Conservation (phyloP, 495 filamentous ascomycete genomes). For the Daldinia decipiens region DNA sequence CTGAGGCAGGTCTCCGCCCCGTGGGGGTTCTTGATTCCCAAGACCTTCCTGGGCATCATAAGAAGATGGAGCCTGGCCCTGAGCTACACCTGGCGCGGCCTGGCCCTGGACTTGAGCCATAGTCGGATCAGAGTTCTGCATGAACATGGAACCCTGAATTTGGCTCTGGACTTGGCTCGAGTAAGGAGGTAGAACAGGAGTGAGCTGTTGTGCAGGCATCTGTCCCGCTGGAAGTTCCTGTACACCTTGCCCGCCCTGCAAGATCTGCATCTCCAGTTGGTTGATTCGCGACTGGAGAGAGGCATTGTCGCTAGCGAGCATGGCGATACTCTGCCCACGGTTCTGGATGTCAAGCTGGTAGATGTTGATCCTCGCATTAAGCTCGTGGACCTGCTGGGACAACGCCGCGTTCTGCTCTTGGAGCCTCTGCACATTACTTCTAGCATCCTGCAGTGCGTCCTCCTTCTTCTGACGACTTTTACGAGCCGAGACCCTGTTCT, state of each 20-base stretch:
- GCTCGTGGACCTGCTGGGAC: neutral
- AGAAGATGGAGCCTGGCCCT: no score
- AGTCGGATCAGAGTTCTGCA: no score
- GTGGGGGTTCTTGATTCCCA: no score
- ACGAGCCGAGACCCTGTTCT: conserved; percentile 4
- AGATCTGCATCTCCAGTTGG: neutral
- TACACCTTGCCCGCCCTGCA: no score
- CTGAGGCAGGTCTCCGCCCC: no score
- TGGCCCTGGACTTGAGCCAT: no score
- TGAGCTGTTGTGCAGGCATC: no score
- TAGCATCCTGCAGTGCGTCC: neutral
- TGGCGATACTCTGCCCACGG: neutral
- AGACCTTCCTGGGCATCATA: no score
- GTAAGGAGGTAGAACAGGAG: no score
- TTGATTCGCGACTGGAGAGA: neutral
- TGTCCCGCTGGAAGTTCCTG: no score
- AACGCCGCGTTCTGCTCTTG: neutral
- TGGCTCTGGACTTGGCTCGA: neutral
- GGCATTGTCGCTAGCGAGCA: neutral
- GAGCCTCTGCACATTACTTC: neutral
- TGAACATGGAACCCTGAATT: neutral
- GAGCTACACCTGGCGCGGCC: no score
- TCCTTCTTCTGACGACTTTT: conserved; percentile 6
- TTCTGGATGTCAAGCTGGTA: neutral
- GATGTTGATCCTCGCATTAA: neutral